Percentiles rank a stretch among this genome's conserved stretches.
Evolutionary conservation across 345 rosid species (phyloP).

Genomic region (Populus pruinosa): DNA sequence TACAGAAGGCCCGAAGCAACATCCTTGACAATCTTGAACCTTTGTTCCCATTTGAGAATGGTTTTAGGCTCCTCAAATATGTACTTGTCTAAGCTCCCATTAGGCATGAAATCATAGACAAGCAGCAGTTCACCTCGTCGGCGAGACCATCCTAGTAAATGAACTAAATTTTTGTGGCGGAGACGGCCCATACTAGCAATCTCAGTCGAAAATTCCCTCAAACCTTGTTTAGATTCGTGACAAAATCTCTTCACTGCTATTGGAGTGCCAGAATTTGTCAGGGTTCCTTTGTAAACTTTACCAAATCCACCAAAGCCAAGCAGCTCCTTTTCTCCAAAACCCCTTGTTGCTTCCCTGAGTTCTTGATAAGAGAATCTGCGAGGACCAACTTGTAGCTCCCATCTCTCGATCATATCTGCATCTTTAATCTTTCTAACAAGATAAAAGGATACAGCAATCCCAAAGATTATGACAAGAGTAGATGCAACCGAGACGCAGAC

Average conservation of each 20-base stretch:
- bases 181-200: constrained; percentile 80
- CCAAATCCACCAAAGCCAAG: constrained; percentile 62
- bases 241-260: constrained; percentile 70
- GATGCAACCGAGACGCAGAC: constrained; percentile 40
- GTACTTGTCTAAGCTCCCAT: constrained; percentile 87
- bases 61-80: constrained; percentile 55
- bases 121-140: constrained; percentile 54
- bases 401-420: not conserved
- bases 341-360: not conserved
- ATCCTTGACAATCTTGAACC: constrained; percentile 71
- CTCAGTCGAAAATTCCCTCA: constrained; percentile 78
- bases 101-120: constrained; percentile 86
- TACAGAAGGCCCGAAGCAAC: constrained; percentile 84
- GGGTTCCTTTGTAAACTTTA: constrained; percentile 60
- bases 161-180: constrained; percentile 86
- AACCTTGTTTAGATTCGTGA: constrained; percentile 71
- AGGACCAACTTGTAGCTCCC: constrained; percentile 8
- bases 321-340: not conserved
- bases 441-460: constrained; percentile 34
- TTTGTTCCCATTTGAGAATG: constrained; percentile 68
- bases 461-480: constrained; percentile 24
- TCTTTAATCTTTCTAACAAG: constrained; percentile 40
- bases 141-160: constrained; percentile 79
- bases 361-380: constrained; percentile 1
- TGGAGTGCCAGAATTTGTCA: constrained; percentile 38